A percentile compares a stretch with the other conserved stretches of the same genome.
phyloP scores from a whole-genome alignment of 306 rosid species.

The Citrullus mucosospermus region DNA sequence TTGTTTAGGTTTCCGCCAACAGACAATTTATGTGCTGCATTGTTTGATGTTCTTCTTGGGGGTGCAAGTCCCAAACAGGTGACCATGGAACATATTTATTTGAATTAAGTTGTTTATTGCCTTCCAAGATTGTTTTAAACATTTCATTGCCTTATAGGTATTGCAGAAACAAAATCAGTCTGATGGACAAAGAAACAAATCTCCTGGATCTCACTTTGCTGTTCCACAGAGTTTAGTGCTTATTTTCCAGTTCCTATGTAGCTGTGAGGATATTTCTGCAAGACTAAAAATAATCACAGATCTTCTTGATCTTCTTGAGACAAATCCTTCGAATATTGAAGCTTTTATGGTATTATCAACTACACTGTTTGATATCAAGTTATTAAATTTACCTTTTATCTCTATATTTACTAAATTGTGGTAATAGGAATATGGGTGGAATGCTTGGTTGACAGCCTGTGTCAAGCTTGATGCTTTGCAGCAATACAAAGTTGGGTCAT shows the following conservation, averaged over 20 bases:
- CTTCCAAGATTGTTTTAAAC: background rate
- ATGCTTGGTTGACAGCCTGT: conserved; percentile 75
- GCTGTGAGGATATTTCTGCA: conserved; percentile 51
- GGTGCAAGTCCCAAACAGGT: conserved; percentile 99
- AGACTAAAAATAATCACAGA: conserved; percentile 66
- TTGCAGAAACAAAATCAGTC: conserved; percentile 66
- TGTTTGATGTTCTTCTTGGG: conserved; percentile 96
- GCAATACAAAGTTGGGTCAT: conserved; percentile 32
- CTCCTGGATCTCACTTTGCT: conserved; percentile 58
- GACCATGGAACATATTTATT: background rate
- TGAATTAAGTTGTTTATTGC: background rate
- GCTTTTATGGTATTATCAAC: conserved; percentile 73
- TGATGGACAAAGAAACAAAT: conserved; percentile 64
- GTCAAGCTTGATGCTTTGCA: conserved; percentile 57
- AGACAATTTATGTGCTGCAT: conserved; percentile 77
- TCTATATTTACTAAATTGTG: conserved; percentile 10
- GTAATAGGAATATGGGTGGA: conserved; percentile 89
- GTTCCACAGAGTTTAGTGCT: conserved; percentile 83
- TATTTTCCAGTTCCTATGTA: conserved; percentile 67
- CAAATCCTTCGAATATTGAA: conserved; percentile 88
- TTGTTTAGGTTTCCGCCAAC: conserved; percentile 86
- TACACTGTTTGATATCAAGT: background rate
- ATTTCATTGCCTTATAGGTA: conserved; percentile 41
- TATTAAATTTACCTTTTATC: conserved; percentile 10
- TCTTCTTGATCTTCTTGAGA: conserved; percentile 90